These are phyloP conservation scores for Alternaria sp. DNA, from an alignment of 2,329 filamentous ascomycete species.

Conservation along the genomic window DNA sequence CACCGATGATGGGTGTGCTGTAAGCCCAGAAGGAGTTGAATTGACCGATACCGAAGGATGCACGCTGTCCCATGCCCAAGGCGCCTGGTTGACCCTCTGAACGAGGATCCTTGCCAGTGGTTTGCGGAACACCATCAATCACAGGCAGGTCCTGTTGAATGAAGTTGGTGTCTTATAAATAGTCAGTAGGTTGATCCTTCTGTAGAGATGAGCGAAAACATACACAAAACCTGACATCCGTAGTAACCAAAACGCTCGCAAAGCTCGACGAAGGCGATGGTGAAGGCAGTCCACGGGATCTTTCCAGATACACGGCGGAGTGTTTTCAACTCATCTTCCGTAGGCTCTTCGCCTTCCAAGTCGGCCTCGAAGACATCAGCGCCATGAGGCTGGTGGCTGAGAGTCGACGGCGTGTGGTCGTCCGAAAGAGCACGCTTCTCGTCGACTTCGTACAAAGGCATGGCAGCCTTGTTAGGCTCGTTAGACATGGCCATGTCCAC, in stretches of 20 bases:
- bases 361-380: conserved; percentile 44
- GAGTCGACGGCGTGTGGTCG: conserved; percentile 23
- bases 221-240: conserved; percentile 71
- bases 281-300: conserved; percentile 71
- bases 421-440: conserved; percentile 41
- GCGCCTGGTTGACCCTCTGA: conserved; percentile 44
- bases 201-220: conserved; percentile 21
- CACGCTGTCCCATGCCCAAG: conserved; percentile 46
- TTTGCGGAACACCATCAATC: conserved; percentile 43
- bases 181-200: conserved; percentile 5
- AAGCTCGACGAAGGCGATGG: conserved; percentile 74
- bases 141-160: conserved; percentile 46
- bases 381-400: conserved; percentile 18
- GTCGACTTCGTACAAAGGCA: conserved; percentile 39
- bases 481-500: conserved; percentile 46
- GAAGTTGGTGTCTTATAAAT: conserved; percentile 47
- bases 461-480: conserved; percentile 40
- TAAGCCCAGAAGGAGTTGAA: conserved; percentile 53
- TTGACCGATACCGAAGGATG: conserved; percentile 45
- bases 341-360: conserved; percentile 55
- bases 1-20: conserved; percentile 56
- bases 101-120: conserved; percentile 38
- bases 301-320: conserved; percentile 69
- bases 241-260: conserved; percentile 83
- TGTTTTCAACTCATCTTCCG: conserved; percentile 66